Percentiles rank a stretch among this genome's conserved stretches.
Conservation (phyloP, 1,284 basidiomycete species). For the Salmacisia buchloeana region DNA sequence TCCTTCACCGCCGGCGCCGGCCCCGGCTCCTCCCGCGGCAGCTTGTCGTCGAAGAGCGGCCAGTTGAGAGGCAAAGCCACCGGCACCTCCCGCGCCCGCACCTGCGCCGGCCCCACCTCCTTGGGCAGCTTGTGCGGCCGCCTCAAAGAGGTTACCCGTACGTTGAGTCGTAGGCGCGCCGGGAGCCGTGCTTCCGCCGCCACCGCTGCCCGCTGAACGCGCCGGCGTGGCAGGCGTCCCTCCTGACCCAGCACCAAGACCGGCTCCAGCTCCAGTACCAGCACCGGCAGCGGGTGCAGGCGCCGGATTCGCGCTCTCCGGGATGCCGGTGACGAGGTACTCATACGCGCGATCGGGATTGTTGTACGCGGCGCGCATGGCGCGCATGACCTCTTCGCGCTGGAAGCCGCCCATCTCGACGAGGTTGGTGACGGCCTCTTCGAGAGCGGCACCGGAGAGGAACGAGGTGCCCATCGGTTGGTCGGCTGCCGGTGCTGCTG, state of each 20-base stretch:
- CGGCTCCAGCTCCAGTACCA: neutral
- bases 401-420: conserved; percentile 82
- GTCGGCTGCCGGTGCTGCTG: conserved; percentile 51
- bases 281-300: conserved; percentile 36
- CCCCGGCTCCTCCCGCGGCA: conserved; percentile 7
- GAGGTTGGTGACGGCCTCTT: conserved; percentile 51
- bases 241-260: neutral
- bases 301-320: conserved; percentile 44
- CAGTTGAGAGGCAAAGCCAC: conserved; percentile 43
- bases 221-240: conserved; percentile 4
- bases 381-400: conserved; percentile 73
- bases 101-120: conserved; percentile 13
- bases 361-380: conserved; percentile 90
- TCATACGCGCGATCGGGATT: conserved; percentile 97
- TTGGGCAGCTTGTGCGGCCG: conserved; percentile 45
- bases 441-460: conserved; percentile 36
- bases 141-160: conserved; percentile 52
- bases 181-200: conserved; percentile 21
- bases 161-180: conserved; percentile 12
- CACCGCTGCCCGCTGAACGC: conserved; percentile 8
- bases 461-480: neutral
- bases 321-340: conserved; percentile 71
- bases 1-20: conserved; percentile 20
- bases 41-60: conserved; percentile 15
- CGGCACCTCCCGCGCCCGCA: conserved; percentile 20